Evolutionary conservation across 805 yeast genomes (phyloP).

Genomic region (Tetrapisispora phaffii): DNA sequence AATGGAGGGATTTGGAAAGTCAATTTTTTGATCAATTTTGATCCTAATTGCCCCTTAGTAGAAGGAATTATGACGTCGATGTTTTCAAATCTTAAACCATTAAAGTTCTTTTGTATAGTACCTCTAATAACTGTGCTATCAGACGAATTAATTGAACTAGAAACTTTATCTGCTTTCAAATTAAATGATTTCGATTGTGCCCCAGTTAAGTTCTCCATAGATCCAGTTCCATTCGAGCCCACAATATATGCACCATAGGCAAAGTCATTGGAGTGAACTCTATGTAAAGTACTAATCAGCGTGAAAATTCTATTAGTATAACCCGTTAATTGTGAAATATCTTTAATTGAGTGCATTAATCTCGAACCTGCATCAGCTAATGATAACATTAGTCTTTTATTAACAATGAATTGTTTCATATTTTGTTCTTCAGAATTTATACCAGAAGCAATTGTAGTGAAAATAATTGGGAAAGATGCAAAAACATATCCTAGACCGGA

Average conservation of each 20-base stretch:
- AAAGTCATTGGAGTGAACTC: constrained; percentile 55
- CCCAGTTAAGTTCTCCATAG: not conserved
- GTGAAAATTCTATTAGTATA: constrained; percentile 79
- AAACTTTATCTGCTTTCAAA: not conserved
- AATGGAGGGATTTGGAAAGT: constrained; percentile 41
- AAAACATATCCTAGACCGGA: constrained; percentile 90
- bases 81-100: constrained; percentile 74
- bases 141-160: not conserved
- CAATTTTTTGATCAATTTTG: constrained; percentile 51
- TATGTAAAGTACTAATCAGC: constrained; percentile 65
- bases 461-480: constrained; percentile 81
- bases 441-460: constrained; percentile 33
- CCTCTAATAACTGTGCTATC: constrained; percentile 50
- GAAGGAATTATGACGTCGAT: constrained; percentile 77
- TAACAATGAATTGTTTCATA: constrained; percentile 82
- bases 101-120: constrained; percentile 65
- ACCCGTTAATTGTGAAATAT: constrained; percentile 82
- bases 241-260: constrained; percentile 31
- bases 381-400: constrained; percentile 80
- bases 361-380: constrained; percentile 93
- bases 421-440: constrained; percentile 39
- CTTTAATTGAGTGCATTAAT: constrained; percentile 89
- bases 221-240: not conserved
- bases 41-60: constrained; percentile 47
- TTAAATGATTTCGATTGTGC: not conserved